Conservation (phyloP, 1,139 yeast species). For the Candida tropicalis region DNA sequence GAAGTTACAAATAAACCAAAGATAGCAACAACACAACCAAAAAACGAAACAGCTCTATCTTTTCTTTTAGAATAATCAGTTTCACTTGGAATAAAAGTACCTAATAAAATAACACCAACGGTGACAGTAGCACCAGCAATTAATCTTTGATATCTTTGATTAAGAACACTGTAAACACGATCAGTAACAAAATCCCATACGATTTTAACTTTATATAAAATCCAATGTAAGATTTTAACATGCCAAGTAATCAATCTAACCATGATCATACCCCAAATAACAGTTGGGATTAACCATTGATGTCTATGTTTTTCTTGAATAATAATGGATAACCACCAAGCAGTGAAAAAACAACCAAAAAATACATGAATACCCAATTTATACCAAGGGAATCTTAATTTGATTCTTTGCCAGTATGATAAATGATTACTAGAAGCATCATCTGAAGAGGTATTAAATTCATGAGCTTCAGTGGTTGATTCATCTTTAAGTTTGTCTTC, state of each 20-base stretch:
- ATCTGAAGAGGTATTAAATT: slow-evolving; percentile 7
- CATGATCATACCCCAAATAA: slow-evolving; percentile 57
- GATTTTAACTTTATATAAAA: slow-evolving; percentile 24
- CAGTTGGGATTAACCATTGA: slow-evolving; percentile 66
- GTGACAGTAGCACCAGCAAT: slow-evolving; percentile 49
- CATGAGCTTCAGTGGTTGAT: slow-evolving; percentile 6
- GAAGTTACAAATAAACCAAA: slow-evolving; percentile 51
- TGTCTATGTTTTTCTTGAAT: slow-evolving; percentile 55
- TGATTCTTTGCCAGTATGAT: slow-evolving; percentile 18
- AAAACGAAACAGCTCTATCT: slow-evolving; percentile 63
- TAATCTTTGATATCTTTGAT: slow-evolving; percentile 40
- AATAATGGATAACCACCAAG: slow-evolving; percentile 67
- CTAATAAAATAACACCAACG: slow-evolving; percentile 51
- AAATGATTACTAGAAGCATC: slow-evolving; percentile 6
- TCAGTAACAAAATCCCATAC: slow-evolving; percentile 48
- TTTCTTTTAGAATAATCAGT: slow-evolving; percentile 48
- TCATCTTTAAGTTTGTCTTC: slow-evolving; percentile 7
- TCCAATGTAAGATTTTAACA: slow-evolving; percentile 42
- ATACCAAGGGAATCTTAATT: slow-evolving; percentile 25
- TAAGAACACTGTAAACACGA: slow-evolving; percentile 42
- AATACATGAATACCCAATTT: slow-evolving; percentile 32
- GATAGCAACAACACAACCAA: slow-evolving; percentile 56
- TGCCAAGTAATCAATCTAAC: slow-evolving; percentile 58
- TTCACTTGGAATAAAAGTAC: slow-evolving; percentile 59
- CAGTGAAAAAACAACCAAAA: slow-evolving; percentile 54